These are phyloP conservation scores for Debaryomyces fabryi DNA, from an alignment of 1,139 yeast genomes.

Conservation along the genomic window DNA sequence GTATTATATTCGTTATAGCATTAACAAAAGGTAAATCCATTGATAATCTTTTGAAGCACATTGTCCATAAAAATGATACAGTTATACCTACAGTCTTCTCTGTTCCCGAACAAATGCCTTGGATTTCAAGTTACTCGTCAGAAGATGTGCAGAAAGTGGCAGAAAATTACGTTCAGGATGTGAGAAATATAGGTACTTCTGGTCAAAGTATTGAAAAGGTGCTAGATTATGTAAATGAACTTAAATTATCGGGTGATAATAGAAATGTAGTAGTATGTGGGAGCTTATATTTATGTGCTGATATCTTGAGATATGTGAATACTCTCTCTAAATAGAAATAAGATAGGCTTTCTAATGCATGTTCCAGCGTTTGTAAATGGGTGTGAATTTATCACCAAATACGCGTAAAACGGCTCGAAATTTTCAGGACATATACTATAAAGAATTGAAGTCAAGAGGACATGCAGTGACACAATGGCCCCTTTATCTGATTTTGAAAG, in stretches of 20 bases:
- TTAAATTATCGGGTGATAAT: slow-evolving; percentile 24
- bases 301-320: slow-evolving; percentile 48
- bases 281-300: slow-evolving; percentile 75
- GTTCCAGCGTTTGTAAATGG: neutral
- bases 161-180: slow-evolving; percentile 31
- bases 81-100: slow-evolving; percentile 67
- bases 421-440: neutral
- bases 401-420: slow-evolving; percentile 5
- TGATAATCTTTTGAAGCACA: slow-evolving; percentile 50
- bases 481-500: slow-evolving; percentile 64
- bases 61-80: slow-evolving; percentile 54
- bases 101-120: slow-evolving; percentile 86
- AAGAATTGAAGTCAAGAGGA: neutral
- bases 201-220: slow-evolving; percentile 17
- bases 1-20: slow-evolving; percentile 68
- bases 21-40: slow-evolving; percentile 75
- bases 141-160: slow-evolving; percentile 19
- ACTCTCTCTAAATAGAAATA: neutral
- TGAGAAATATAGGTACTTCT: slow-evolving; percentile 13
- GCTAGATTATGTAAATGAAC: slow-evolving; percentile 19
- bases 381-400: neutral
- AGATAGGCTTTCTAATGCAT: neutral
- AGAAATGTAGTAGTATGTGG: slow-evolving; percentile 70
- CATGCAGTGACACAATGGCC: slow-evolving; percentile 20
- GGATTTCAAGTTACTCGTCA: slow-evolving; percentile 63